Base-by-base conservation (phyloP, 306 rosid species). In the Quillaja saponaria region DNA sequence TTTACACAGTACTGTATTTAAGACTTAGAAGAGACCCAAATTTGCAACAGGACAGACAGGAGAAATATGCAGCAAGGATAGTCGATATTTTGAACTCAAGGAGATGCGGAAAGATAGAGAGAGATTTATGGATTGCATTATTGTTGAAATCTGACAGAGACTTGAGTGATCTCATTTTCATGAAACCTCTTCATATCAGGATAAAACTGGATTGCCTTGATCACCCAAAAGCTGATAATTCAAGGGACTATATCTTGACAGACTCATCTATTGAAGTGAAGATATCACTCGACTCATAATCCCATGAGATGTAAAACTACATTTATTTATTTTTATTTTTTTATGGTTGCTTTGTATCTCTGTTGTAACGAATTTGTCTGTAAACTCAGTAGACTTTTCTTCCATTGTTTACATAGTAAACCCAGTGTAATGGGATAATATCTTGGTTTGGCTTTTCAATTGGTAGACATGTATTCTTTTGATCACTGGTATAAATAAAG, bases 141-240 rank as follows among this genome's bases (percentile, higher is more conserved):
- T 61, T 91, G 64, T 58, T 83, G 52, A 79, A 88, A 50, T 52
- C 81, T 16, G 68, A 73, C 25, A 76, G 79, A 50, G 88, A 91
- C 68, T 33, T 88, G 80, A 88, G 90, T 81, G 92, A 88, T 51
- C 58, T 86, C 46, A 55, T 79, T 59, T 84, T 88, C 80, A 74
- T 76, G 75, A 88, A 74, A 74, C 92, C 82, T 45, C 72, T 91
- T 8, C 92, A 88, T 45, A 49, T 91, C 57, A 80, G 88, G 68
- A 34, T 92, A 77, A 86, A 78, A 82, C 28, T 92, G 41, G 79
- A 80, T 54, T 53, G 55, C 71, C 66, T 14, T 15, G 84, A 74
- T 60, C 98, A 88, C 68, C 84, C 87, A 44, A 92, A 84, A 87
- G 90, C 87, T 39, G 88, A 78, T 3, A 86, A 82, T 57, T 63